Evolutionary conservation across 768 basidiomycete species (phyloP).

Genomic region (Leccinum imitatum): DNA sequence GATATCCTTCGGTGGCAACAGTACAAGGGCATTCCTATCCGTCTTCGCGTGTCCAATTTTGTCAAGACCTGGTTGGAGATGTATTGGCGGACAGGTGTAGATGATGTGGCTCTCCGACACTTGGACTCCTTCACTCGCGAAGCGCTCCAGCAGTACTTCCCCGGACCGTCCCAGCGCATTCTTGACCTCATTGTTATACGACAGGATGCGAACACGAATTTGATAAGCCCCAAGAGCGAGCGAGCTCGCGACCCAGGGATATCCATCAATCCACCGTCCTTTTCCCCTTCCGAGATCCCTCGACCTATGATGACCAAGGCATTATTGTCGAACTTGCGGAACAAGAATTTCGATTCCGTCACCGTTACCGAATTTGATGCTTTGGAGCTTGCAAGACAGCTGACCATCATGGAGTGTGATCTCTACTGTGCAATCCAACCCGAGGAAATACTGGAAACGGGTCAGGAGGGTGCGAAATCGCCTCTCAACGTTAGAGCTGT

Average conservation of each 20-base stretch:
- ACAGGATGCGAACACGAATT: slow-evolving; percentile 43
- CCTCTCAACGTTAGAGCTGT: slow-evolving; percentile 79
- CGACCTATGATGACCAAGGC: slow-evolving; percentile 84
- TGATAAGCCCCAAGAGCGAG: slow-evolving; percentile 58
- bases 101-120: slow-evolving; percentile 59
- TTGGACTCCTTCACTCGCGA: slow-evolving; percentile 63
- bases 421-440: slow-evolving; percentile 84
- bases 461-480: slow-evolving; percentile 64
- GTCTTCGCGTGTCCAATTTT: slow-evolving; percentile 88
- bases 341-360: slow-evolving; percentile 60
- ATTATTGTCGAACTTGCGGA: slow-evolving; percentile 64
- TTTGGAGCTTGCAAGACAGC: slow-evolving; percentile 87
- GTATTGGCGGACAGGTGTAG: slow-evolving; percentile 81
- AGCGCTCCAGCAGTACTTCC: slow-evolving; percentile 60
- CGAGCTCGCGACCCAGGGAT: slow-evolving; percentile 74
- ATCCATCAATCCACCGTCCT: slow-evolving; percentile 62
- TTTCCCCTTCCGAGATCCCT: slow-evolving; percentile 66
- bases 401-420: slow-evolving; percentile 91
- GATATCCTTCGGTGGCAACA: slow-evolving; percentile 79
- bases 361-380: slow-evolving; percentile 89
- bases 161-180: slow-evolving; percentile 70
- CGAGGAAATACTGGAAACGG: slow-evolving; percentile 85
- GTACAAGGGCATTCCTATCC: slow-evolving; percentile 84
- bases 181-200: slow-evolving; percentile 64
- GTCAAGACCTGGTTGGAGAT: slow-evolving; percentile 93